phyloP scores from a whole-genome alignment of 148 eudicot species.

The Fagopyrum tataricum region DNA sequence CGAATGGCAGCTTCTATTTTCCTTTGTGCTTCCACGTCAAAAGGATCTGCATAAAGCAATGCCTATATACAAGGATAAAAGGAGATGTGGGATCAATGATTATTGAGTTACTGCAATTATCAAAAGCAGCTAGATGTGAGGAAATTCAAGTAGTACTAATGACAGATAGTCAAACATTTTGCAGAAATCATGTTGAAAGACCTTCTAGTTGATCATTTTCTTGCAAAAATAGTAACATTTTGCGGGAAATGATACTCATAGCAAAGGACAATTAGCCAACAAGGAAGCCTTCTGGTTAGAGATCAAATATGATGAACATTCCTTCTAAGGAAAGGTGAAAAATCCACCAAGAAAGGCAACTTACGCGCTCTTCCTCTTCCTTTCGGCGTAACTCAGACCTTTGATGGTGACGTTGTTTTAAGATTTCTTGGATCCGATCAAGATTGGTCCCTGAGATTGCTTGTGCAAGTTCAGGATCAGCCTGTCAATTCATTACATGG shows the following conservation, averaged over 20 bases:
- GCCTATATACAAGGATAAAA: constrained; percentile 46
- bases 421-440: constrained; percentile 61
- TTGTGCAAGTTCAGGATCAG: constrained; percentile 92
- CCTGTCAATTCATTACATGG: constrained; percentile 34
- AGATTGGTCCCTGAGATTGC: constrained; percentile 69
- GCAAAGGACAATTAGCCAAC: not conserved
- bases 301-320: not conserved
- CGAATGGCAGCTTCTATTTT: constrained; percentile 97
- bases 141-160: not conserved
- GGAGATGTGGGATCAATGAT: not conserved
- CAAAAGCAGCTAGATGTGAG: not conserved
- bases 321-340: not conserved
- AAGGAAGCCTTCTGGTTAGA: not conserved
- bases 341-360: constrained; percentile 20
- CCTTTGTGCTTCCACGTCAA: constrained; percentile 97
- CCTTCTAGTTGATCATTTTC: not conserved
- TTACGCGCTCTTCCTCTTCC: constrained; percentile 69
- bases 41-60: constrained; percentile 85
- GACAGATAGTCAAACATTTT: not conserved
- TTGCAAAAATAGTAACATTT: not conserved
- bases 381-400: constrained; percentile 46
- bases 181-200: not conserved
- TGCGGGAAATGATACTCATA: not conserved
- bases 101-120: not conserved
- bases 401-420: constrained; percentile 70